phyloP scores from a whole-genome alignment of 352 stramenopile genomes.

The Aphanomyces euteiches region DNA sequence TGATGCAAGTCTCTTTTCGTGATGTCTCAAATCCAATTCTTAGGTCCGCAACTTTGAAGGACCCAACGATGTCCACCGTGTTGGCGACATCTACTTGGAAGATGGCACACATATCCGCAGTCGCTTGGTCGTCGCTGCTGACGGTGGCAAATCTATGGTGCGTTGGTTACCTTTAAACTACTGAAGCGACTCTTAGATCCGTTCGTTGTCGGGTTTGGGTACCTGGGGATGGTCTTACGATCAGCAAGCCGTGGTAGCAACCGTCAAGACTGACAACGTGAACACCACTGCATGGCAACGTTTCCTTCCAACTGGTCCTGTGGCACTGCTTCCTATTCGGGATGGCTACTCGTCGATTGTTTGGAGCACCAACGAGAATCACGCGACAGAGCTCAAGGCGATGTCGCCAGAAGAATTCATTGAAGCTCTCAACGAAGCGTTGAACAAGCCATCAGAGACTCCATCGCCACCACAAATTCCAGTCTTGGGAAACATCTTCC shows the following conservation, averaged over 20 bases:
- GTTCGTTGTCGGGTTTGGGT: constrained; percentile 74
- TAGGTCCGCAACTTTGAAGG: constrained; percentile 79
- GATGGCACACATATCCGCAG: constrained; percentile 65
- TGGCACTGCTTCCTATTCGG: constrained; percentile 87
- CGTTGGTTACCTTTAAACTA: not conserved
- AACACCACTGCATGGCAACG: constrained; percentile 87
- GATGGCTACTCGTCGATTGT: constrained; percentile 88
- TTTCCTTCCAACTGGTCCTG: constrained; percentile 85
- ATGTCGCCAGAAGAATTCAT: constrained; percentile 75
- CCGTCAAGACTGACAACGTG: constrained; percentile 77
- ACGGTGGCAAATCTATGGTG: constrained; percentile 84
- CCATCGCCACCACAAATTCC: constrained; percentile 74
- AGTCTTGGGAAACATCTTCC: constrained; percentile 69
- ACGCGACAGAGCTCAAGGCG: constrained; percentile 75
- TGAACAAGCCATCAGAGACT: constrained; percentile 53
- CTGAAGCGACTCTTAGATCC: constrained; percentile 36
- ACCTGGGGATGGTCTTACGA: constrained; percentile 92
- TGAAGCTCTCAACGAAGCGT: constrained; percentile 70
- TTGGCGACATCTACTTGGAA: constrained; percentile 64
- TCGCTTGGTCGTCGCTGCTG: constrained; percentile 82
- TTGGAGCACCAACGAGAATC: constrained; percentile 81
- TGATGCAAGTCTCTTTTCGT: too few relatives aligned
- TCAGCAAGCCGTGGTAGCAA: constrained; percentile 88
- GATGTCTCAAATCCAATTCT: not conserved
- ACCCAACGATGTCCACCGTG: constrained; percentile 40